phyloP scores from a whole-genome alignment of 495 filamentous ascomycete species.

The Hypoxylon rickii region DNA sequence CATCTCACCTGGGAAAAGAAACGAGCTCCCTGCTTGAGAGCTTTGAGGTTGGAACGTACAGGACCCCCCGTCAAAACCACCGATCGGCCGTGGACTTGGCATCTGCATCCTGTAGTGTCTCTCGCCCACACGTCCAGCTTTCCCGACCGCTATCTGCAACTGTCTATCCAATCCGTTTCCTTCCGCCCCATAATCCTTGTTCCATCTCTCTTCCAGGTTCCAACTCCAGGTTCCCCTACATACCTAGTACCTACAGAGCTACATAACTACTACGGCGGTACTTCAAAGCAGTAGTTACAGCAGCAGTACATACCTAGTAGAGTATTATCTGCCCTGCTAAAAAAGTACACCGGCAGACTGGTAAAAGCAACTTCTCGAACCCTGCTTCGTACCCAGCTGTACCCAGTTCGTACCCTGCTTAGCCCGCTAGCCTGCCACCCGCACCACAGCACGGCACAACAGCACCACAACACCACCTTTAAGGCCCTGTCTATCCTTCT shows the following conservation, averaged over 20 bases:
- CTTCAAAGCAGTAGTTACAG: too few species aligned
- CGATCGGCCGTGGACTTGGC: constrained; percentile 34
- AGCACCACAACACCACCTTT: constrained; percentile 29
- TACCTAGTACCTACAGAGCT: too few species aligned
- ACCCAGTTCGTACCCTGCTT: constrained; percentile 32
- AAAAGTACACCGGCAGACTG: too few species aligned
- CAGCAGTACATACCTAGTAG: too few species aligned
- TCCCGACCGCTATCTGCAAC: constrained; percentile 11
- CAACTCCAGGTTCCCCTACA: too few species aligned
- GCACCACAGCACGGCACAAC: not conserved
- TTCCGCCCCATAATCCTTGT: constrained; percentile 30
- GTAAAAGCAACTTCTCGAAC: too few species aligned
- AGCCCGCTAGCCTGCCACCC: constrained; percentile 28
- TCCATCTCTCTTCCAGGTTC: too few species aligned
- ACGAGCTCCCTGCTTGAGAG: too few species aligned
- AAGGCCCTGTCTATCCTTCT: constrained; percentile 28
- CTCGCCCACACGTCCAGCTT: constrained; percentile 11
- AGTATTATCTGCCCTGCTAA: constrained; percentile 27
- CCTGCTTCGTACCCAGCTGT: too few species aligned
- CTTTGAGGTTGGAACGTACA: constrained; percentile 7
- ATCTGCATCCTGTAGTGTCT: constrained; percentile 31
- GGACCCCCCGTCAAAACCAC: constrained; percentile 1
- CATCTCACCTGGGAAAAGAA: not conserved
- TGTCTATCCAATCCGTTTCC: constrained; percentile 23
- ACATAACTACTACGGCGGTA: too few species aligned